A percentile compares a stretch with the other conserved stretches of the same genome.
Conservation (phyloP, 345 rosid species). For the Eutrema heterophyllum region DNA sequence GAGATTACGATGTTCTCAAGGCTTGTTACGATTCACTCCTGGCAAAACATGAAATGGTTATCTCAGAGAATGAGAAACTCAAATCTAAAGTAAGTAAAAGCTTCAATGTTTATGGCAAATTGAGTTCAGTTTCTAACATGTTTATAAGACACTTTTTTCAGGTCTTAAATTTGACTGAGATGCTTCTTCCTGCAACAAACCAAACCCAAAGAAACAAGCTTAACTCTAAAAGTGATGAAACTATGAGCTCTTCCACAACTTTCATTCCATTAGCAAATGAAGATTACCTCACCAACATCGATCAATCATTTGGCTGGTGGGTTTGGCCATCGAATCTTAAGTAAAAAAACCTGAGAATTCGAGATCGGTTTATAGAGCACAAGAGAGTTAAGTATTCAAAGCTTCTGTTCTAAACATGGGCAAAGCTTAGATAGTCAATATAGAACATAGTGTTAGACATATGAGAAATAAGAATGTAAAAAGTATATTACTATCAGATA, state of each 20-base stretch:
- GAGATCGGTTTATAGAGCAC: neutral
- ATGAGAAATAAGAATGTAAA: neutral
- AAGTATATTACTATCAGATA: neutral
- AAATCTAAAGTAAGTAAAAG: slow-evolving; percentile 4
- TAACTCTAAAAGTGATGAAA: neutral
- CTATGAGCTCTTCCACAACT: slow-evolving; percentile 1
- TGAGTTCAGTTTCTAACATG: neutral
- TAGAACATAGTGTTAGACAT: neutral
- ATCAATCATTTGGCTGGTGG: slow-evolving; percentile 16
- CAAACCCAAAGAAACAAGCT: slow-evolving; percentile 5
- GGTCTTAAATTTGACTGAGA: slow-evolving; percentile 17
- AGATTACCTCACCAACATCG: neutral
- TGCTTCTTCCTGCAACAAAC: slow-evolving; percentile 9
- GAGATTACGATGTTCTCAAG: slow-evolving; percentile 21
- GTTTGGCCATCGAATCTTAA: neutral
- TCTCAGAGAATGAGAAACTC: slow-evolving; percentile 25
- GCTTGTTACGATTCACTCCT: slow-evolving; percentile 21
- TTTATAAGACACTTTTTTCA: neutral
- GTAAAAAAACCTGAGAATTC: neutral
- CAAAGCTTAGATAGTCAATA: neutral
- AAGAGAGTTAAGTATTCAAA: neutral
- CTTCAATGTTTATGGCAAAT: neutral
- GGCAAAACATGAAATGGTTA: slow-evolving; percentile 13
- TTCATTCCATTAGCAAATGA: slow-evolving; percentile 1
- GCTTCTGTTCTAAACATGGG: neutral